Base-by-base conservation (phyloP, 2,329 filamentous ascomycete genomes). In the Dothistroma septosporum region DNA sequence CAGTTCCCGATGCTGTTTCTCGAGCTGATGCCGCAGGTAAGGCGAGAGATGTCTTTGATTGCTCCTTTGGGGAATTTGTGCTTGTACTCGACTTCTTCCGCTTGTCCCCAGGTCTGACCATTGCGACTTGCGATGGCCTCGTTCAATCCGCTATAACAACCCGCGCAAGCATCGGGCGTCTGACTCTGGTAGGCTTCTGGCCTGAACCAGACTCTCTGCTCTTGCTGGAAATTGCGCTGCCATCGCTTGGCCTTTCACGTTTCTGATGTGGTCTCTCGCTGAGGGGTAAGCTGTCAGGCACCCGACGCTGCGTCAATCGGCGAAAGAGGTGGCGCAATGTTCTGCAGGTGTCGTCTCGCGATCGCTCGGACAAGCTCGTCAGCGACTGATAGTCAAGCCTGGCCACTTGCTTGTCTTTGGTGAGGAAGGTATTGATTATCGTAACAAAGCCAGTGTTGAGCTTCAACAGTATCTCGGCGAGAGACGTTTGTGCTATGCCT, bases 361-460 rank as follows among this genome's bases (percentile, higher is more conserved):
- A 78, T 8, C 67, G 64, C 56, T 81, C 77, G n/a, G 78, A 79
- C 28, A 80, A 67, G 55, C 70, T 72, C n/a, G 75, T 79, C 50
- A 81, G 65, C 1, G 75, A 76, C 49, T 70, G 73, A 66, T 78
- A 80, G 70, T 81, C 77, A 21, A 80, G 67, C 21, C 65, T 47
- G 4, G 60, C 46, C 31, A 66, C 64, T 44, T 68, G 63, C 58
- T 73, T 75, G 58, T 76, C 73, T 60, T 72, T 70, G 28, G 73
- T 69, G 41, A 80, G 64, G 58, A 80, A 80, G 2, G 76, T 68
- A 21, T 76, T 71, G 56, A 80, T 79, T 65, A 81, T 79, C 59
- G 69, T 68, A 8, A 80, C 77, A 5, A 81, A 74, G 44, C 79
- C 78, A 19, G 77, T 77, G 62, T 81, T 80, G 31, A 80, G 69